These are phyloP conservation scores for Wallacemonas collosoma DNA, from an alignment of 208 protist genomes.

Conservation along the genomic window DNA sequence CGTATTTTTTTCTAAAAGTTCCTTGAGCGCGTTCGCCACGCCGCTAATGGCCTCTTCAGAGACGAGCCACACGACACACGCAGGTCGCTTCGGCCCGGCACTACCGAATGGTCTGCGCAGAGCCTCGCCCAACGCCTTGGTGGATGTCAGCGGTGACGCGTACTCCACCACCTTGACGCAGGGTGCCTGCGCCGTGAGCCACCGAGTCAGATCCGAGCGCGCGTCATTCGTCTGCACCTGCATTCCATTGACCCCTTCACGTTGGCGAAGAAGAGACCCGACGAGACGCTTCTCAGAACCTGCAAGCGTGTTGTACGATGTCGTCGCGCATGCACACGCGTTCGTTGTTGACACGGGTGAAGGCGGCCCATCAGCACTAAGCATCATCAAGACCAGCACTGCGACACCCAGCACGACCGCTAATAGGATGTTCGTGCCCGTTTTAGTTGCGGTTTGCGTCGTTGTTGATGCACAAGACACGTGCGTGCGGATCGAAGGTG, in stretches of 20 bases:
- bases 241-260: conserved; percentile 34
- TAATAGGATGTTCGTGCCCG: too few species aligned
- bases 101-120: conserved; percentile 28
- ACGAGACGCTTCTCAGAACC: conserved; percentile 23
- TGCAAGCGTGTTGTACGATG: background rate
- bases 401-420: too few species aligned
- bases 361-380: background rate
- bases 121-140: background rate
- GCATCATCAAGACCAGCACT: background rate
- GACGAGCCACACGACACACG: conserved; percentile 64
- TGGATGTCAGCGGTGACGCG: background rate
- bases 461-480: too few species aligned
- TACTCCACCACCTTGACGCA: background rate
- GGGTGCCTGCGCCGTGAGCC: conserved; percentile 1
- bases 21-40: conserved; percentile 60
- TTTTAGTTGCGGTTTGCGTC: too few species aligned
- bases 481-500: too few species aligned
- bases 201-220: background rate
- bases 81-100: conserved; percentile 18
- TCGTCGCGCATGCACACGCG: conserved; percentile 7
- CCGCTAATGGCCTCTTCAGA: conserved; percentile 26
- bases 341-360: background rate
- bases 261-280: conserved; percentile 26
- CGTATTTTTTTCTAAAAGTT: conserved; percentile 69
- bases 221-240: conserved; percentile 23